Percentiles rank a stretch among this genome's conserved stretches.
These are phyloP conservation scores for Leccinellum albellum DNA, from an alignment of 768 basidiomycete genomes.

Conservation along the genomic window DNA sequence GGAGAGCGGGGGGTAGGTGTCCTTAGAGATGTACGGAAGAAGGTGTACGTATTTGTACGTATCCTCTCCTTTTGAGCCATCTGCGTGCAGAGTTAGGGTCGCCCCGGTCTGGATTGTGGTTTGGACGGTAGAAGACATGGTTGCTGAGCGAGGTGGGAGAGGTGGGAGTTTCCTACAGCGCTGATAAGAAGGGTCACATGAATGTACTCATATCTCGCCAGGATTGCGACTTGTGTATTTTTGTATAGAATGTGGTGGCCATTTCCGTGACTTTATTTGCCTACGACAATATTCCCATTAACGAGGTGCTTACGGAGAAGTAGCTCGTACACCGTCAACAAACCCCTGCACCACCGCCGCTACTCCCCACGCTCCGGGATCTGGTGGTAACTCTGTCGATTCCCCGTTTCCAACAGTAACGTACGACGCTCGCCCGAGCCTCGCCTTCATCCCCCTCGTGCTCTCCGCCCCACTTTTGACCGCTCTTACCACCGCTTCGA, in stretches of 20 bases:
- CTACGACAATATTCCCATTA: no score
- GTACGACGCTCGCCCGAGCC: constrained; percentile 51
- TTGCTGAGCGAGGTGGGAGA: neutral
- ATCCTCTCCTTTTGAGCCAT: constrained; percentile 6
- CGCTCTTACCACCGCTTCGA: constrained; percentile 23
- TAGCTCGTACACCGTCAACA: neutral
- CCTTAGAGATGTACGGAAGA: constrained; percentile 60
- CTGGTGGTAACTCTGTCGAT: constrained; percentile 36
- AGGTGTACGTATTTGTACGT: constrained; percentile 65
- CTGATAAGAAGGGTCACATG: neutral
- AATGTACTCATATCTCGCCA: neutral
- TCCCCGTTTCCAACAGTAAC: constrained; percentile 24
- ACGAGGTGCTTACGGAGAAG: no score
- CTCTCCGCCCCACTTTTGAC: constrained; percentile 43
- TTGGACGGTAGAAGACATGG: constrained; percentile 8
- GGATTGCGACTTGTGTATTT: no score
- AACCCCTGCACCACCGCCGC: constrained; percentile 40
- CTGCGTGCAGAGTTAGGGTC: constrained; percentile 5
- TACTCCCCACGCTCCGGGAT: constrained; percentile 58
- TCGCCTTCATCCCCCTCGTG: constrained; percentile 45
- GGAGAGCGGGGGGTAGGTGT: constrained; percentile 61
- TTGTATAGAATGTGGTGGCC: no score
- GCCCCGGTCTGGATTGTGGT: constrained; percentile 9
- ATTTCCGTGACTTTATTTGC: no score
- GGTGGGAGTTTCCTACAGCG: neutral